Percentiles rank a stretch among this genome's conserved stretches.
These are phyloP conservation scores for Chaetomium sp. DNA, from an alignment of 2,329 filamentous ascomycete species.

Conservation along the genomic window DNA sequence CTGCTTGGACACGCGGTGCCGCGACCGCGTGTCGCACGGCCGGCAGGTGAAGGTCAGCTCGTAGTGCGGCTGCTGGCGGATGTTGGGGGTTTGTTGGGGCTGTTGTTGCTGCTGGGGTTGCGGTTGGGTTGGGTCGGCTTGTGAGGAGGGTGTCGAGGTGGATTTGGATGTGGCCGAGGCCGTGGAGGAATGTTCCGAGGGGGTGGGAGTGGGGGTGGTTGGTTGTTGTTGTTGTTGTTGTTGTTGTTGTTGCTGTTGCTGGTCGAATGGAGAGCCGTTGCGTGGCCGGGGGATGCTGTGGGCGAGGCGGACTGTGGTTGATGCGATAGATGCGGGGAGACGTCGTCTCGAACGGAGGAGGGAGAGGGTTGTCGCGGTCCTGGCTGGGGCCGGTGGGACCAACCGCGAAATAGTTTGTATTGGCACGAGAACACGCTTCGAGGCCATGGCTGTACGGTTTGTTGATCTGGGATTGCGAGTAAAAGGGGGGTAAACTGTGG, in stretches of 20 bases:
- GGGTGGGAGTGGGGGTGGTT: conserved; percentile 33
- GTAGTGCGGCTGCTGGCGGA: conserved; percentile 66
- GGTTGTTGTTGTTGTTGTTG: conserved; percentile 31
- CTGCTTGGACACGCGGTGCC: conserved; percentile 87
- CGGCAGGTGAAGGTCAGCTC: conserved; percentile 91
- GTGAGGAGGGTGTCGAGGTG: background rate
- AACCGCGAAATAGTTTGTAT: conserved; percentile 18
- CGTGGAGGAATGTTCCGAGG: conserved; percentile 46
- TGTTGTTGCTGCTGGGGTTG: conserved; percentile 28
- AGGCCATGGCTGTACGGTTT: conserved; percentile 23
- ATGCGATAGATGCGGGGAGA: conserved; percentile 12
- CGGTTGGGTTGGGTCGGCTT: conserved; percentile 22
- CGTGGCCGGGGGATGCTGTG: conserved; percentile 40
- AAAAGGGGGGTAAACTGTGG: background rate
- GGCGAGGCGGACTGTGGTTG: conserved; percentile 30
- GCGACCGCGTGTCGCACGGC: conserved; percentile 77
- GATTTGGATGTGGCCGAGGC: background rate
- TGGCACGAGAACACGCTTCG: conserved; percentile 23
- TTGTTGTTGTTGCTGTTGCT: no score
- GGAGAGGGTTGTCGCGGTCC: background rate
- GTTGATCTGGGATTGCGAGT: background rate
- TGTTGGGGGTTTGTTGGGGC: conserved; percentile 14
- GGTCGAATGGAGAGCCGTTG: conserved; percentile 43
- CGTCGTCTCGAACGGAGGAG: conserved; percentile 10
- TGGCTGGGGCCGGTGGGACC: conserved; percentile 5